phyloP scores from a whole-genome alignment of 768 basidiomycete species.

The Hericium coralloides region DNA sequence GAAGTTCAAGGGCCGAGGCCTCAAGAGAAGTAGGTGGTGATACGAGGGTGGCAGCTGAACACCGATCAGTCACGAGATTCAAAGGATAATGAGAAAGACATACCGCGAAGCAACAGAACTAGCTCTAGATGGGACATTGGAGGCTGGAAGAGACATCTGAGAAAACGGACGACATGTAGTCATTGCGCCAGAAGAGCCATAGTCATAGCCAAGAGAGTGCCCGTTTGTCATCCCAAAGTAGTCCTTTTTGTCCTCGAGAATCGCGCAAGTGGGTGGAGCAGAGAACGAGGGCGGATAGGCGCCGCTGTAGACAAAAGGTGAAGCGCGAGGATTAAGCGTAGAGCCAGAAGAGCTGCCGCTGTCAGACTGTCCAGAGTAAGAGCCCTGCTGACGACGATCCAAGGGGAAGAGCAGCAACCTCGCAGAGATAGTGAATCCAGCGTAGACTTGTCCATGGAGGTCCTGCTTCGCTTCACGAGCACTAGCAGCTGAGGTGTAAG shows the following conservation, averaged over 20 bases:
- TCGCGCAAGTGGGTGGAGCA: constrained; percentile 12
- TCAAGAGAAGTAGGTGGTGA: too few relatives aligned
- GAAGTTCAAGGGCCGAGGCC: too few relatives aligned
- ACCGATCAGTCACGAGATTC: too few relatives aligned
- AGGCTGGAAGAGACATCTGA: constrained; percentile 9
- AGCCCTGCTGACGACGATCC: background rate
- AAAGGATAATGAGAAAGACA: background rate
- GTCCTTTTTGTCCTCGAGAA: constrained; percentile 2
- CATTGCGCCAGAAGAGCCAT: background rate
- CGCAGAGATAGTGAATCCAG: constrained; percentile 33
- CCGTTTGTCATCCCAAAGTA: constrained; percentile 5
- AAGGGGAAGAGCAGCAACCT: constrained; percentile 13
- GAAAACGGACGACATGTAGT: background rate
- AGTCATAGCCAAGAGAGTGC: background rate
- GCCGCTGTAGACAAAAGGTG: constrained; percentile 19
- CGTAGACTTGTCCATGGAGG: constrained; percentile 56
- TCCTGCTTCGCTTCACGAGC: constrained; percentile 59
- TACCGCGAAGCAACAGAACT: constrained; percentile 11
- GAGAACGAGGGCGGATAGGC: constrained; percentile 4
- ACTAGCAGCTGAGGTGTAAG: constrained; percentile 43
- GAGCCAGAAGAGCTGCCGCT: constrained; percentile 16
- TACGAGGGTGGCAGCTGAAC: too few relatives aligned
- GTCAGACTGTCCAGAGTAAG: background rate
- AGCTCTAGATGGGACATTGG: constrained; percentile 8
- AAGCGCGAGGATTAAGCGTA: constrained; percentile 24